Conservation (phyloP, 805 yeast genomes). For the Candida awuae region DNA sequence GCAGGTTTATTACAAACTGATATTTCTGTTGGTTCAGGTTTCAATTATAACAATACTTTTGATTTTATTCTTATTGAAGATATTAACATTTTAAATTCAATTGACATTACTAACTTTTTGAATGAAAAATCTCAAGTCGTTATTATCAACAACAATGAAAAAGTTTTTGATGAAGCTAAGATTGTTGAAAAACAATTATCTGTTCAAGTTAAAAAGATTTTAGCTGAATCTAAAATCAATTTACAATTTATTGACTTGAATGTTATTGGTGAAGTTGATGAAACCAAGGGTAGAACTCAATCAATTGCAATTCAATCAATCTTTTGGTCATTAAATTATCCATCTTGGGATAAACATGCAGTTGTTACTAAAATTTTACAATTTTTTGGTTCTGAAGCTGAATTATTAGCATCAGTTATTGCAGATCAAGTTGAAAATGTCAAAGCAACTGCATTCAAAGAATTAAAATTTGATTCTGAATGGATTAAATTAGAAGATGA, state of each 20-base stretch:
- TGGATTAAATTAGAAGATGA: constrained; percentile 21
- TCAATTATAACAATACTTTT: constrained; percentile 42
- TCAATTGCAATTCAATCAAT: constrained; percentile 71
- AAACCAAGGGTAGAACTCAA: constrained; percentile 67
- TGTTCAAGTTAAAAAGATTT: constrained; percentile 39
- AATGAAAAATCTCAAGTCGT: constrained; percentile 50
- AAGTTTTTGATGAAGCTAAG: constrained; percentile 34
- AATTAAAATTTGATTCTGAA: constrained; percentile 29
- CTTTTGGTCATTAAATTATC: constrained; percentile 67
- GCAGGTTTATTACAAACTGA: constrained; percentile 76
- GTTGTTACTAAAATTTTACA: constrained; percentile 71
- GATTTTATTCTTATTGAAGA: constrained; percentile 60
- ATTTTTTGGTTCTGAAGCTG: constrained; percentile 76
- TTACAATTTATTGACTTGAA: constrained; percentile 56
- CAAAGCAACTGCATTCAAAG: constrained; percentile 37
- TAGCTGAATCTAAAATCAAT: constrained; percentile 45
- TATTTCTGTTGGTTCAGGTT: constrained; percentile 28
- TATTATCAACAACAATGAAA: constrained; percentile 30
- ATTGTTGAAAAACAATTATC: constrained; percentile 50
- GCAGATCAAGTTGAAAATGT: constrained; percentile 57
- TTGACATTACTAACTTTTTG: constrained; percentile 57
- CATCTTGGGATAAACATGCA: constrained; percentile 49
- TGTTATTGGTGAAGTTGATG: constrained; percentile 55
- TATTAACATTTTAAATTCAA: constrained; percentile 41
- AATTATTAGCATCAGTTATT: constrained; percentile 64